phyloP scores from a whole-genome alignment of 2,329 filamentous ascomycete genomes.

The Paraconiothyrium sp. region DNA sequence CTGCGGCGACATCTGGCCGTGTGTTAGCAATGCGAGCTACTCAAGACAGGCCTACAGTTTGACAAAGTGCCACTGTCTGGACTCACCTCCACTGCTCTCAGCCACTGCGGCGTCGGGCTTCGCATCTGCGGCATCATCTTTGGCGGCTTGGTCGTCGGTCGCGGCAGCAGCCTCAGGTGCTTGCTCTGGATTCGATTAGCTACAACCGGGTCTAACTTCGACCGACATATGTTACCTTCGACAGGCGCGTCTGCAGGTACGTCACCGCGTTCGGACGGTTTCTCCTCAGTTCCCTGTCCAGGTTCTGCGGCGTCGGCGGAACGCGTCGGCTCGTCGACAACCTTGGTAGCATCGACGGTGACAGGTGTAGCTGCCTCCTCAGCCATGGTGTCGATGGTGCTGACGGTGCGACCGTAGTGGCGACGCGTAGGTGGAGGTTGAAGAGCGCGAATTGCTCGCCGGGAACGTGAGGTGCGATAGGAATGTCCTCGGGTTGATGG shows the following conservation, averaged over 20 bases:
- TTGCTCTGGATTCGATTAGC: slow-evolving; percentile 34
- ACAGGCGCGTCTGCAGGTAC: slow-evolving; percentile 36
- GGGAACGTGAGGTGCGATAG: slow-evolving; percentile 36
- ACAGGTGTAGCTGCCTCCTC: slow-evolving; percentile 44
- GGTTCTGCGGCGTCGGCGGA: slow-evolving; percentile 37
- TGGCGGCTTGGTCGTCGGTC: slow-evolving; percentile 28
- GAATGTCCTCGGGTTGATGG: slow-evolving; percentile 45
- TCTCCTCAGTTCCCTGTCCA: slow-evolving; percentile 40
- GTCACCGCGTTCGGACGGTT: slow-evolving; percentile 40
- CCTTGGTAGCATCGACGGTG: slow-evolving; percentile 37
- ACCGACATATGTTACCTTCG: slow-evolving; percentile 38
- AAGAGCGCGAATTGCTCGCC: slow-evolving; percentile 42
- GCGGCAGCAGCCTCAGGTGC: slow-evolving; percentile 30
- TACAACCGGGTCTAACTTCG: slow-evolving; percentile 10
- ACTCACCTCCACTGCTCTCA: slow-evolving; percentile 39
- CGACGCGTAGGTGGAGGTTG: slow-evolving; percentile 47
- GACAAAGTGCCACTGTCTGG: slow-evolving; percentile 3
- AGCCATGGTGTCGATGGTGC: slow-evolving; percentile 47
- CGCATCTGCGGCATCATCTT: slow-evolving; percentile 37
- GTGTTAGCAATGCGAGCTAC: slow-evolving; percentile 5
- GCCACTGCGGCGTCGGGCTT: slow-evolving; percentile 32
- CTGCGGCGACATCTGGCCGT: slow-evolving; percentile 39
- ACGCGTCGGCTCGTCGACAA: slow-evolving; percentile 43
- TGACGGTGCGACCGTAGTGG: slow-evolving; percentile 44
- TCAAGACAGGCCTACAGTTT: background rate